phyloP scores from a whole-genome alignment of 495 filamentous ascomycete species.

The Thermothielavioides terrestris region DNA sequence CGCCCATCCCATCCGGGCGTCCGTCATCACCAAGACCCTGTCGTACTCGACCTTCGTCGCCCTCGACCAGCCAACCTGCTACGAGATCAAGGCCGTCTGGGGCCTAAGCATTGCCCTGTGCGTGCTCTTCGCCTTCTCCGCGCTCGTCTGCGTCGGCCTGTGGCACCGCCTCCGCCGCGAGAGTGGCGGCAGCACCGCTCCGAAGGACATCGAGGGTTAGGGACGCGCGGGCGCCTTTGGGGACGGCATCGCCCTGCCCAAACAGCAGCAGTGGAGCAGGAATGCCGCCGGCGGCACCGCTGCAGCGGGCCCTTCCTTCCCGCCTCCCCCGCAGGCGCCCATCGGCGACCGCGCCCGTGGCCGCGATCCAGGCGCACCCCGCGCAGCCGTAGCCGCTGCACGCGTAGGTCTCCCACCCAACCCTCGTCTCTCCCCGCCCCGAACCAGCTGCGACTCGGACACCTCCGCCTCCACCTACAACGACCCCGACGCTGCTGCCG shows the following conservation, averaged over 20 bases:
- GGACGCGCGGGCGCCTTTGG: constrained; percentile 33
- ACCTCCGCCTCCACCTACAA: constrained; percentile 6
- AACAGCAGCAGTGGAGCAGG: constrained; percentile 16
- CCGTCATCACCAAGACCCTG: constrained; percentile 13
- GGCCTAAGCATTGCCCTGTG: constrained; percentile 77
- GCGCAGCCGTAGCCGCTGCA: background rate
- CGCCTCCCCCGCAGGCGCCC: constrained; percentile 27
- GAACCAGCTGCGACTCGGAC: constrained; percentile 16
- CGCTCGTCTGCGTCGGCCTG: constrained; percentile 41
- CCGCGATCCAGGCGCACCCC: too few species aligned
- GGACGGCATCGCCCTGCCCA: background rate
- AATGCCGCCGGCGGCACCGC: background rate
- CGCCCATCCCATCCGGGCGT: background rate
- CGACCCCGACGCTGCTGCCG: background rate
- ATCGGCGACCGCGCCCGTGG: constrained; percentile 7
- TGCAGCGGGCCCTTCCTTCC: constrained; percentile 16
- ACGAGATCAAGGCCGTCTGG: constrained; percentile 84
- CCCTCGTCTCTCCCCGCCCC: constrained; percentile 1
- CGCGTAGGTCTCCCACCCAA: background rate
- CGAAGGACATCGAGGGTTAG: constrained; percentile 38
- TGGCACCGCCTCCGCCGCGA: constrained; percentile 33
- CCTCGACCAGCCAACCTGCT: constrained; percentile 59
- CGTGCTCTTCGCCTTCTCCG: constrained; percentile 63
- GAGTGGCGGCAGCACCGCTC: constrained; percentile 6
- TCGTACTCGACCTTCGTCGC: constrained; percentile 18